Conservation (phyloP, 2,329 filamentous ascomycete species). For the Pseudogymnoascus sp. region DNA sequence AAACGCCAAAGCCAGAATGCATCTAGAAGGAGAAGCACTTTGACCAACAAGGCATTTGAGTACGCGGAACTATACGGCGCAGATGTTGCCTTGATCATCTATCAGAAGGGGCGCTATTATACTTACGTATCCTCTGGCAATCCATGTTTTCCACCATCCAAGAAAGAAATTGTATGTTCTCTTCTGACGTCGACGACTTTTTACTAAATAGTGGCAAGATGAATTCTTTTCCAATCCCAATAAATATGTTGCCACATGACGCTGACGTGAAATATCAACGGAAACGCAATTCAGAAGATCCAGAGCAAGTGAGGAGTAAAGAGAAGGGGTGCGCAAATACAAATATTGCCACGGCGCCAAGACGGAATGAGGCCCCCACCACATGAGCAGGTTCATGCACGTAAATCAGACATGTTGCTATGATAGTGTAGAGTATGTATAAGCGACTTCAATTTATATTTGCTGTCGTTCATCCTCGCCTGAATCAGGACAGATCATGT, state of each 20-base stretch:
- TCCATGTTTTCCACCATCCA: slow-evolving; percentile 7
- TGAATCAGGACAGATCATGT: not conserved
- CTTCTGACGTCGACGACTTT: not conserved
- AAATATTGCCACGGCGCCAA: not conserved
- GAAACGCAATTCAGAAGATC: not conserved
- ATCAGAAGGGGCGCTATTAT: not conserved
- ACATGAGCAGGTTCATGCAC: not conserved
- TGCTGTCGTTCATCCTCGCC: not conserved
- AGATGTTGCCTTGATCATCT: slow-evolving; percentile 16
- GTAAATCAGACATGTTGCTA: not conserved
- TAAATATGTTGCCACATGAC: slow-evolving; percentile 3
- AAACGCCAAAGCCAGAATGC: slow-evolving; percentile 16
- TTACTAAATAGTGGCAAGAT: slow-evolving; percentile 1
- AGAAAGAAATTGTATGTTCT: not conserved
- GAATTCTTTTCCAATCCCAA: not conserved
- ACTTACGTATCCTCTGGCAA: slow-evolving; percentile 11
- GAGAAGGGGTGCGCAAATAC: not conserved
- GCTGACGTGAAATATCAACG: not conserved
- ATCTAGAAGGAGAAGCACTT: slow-evolving; percentile 15
- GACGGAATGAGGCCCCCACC: not conserved
- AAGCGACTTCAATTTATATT: not conserved
- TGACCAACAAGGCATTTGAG: slow-evolving; percentile 17
- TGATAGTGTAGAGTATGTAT: not conserved
- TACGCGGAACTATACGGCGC: slow-evolving; percentile 15
- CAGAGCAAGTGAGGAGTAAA: not conserved